Evolutionary conservation across 768 basidiomycete species (phyloP).

Genomic region (Chalciporus piperatus): DNA sequence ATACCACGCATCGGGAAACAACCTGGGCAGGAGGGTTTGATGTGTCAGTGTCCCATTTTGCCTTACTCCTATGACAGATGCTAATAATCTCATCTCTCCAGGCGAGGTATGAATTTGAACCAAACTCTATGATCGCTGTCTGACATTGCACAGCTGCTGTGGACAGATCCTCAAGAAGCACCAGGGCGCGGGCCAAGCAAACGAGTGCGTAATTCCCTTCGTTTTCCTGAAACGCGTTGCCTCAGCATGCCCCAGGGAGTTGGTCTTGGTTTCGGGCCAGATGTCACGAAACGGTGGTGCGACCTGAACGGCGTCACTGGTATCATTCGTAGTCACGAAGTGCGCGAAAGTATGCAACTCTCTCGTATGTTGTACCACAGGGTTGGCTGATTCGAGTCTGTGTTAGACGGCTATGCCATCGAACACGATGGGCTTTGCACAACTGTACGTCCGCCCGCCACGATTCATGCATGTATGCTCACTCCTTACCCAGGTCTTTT

Average conservation of each 20-base stretch:
- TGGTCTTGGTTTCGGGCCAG: slow-evolving; percentile 93
- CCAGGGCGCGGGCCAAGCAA: slow-evolving; percentile 95
- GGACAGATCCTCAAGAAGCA: slow-evolving; percentile 92
- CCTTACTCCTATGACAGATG: slow-evolving; percentile 2
- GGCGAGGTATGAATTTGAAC: slow-evolving; percentile 53
- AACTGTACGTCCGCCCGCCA: slow-evolving; percentile 52
- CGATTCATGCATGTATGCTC: slow-evolving; percentile 6
- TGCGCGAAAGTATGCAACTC: slow-evolving; percentile 68
- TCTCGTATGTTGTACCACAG: background rate
- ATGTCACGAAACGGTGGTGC: slow-evolving; percentile 90
- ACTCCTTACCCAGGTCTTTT: slow-evolving; percentile 63
- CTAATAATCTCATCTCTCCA: slow-evolving; percentile 24
- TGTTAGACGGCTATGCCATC: slow-evolving; percentile 83
- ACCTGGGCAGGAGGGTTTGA: slow-evolving; percentile 91
- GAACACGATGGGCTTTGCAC: slow-evolving; percentile 95
- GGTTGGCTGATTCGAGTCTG: slow-evolving; percentile 1
- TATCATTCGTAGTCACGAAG: slow-evolving; percentile 94
- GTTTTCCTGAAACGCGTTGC: slow-evolving; percentile 4
- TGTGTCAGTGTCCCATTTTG: slow-evolving; percentile 61
- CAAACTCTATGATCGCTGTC: background rate
- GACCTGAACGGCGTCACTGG: slow-evolving; percentile 81
- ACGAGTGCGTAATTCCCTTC: slow-evolving; percentile 56
- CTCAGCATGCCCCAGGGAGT: slow-evolving; percentile 62
- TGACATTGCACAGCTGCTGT: slow-evolving; percentile 59
- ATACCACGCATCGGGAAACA: slow-evolving; percentile 85